Conservation (phyloP, 1,139 yeast genomes). For the Saccharomycopsis hybrid region DNA sequence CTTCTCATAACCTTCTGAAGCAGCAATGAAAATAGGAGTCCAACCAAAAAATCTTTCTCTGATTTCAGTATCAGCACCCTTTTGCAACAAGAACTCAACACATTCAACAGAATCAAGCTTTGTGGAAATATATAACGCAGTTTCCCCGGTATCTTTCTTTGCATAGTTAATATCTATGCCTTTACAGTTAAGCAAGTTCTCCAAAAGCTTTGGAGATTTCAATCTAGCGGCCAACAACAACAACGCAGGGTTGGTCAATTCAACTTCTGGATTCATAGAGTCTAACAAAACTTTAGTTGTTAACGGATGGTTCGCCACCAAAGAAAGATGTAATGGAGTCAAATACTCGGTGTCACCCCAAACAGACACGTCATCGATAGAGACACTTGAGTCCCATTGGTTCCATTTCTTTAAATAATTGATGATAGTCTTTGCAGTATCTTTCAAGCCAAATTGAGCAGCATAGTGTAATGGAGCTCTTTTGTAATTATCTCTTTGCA, state of each 20-base stretch:
- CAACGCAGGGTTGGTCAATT: slow-evolving; percentile 44
- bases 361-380: slow-evolving; percentile 50
- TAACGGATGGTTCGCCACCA: slow-evolving; percentile 74
- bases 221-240: slow-evolving; percentile 67
- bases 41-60: slow-evolving; percentile 81
- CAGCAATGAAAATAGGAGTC: slow-evolving; percentile 92
- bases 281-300: slow-evolving; percentile 59
- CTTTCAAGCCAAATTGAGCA: slow-evolving; percentile 76
- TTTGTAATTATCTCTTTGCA: slow-evolving; percentile 65
- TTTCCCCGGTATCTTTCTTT: slow-evolving; percentile 62
- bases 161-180: slow-evolving; percentile 61
- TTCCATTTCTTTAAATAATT: slow-evolving; percentile 47
- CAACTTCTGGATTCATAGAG: slow-evolving; percentile 34
- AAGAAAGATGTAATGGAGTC: slow-evolving; percentile 80
- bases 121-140: slow-evolving; percentile 75
- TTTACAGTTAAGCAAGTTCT: slow-evolving; percentile 46
- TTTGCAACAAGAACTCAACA: slow-evolving; percentile 48
- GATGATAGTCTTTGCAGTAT: slow-evolving; percentile 52
- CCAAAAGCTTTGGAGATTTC: slow-evolving; percentile 52
- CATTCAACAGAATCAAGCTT: slow-evolving; percentile 53
- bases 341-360: slow-evolving; percentile 86
- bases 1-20: slow-evolving; percentile 70
- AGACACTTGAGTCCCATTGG: slow-evolving; percentile 38
- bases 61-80: slow-evolving; percentile 68
- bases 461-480: slow-evolving; percentile 90